Conservation (phyloP, 805 yeast genomes). For the Candida hungchunana region DNA sequence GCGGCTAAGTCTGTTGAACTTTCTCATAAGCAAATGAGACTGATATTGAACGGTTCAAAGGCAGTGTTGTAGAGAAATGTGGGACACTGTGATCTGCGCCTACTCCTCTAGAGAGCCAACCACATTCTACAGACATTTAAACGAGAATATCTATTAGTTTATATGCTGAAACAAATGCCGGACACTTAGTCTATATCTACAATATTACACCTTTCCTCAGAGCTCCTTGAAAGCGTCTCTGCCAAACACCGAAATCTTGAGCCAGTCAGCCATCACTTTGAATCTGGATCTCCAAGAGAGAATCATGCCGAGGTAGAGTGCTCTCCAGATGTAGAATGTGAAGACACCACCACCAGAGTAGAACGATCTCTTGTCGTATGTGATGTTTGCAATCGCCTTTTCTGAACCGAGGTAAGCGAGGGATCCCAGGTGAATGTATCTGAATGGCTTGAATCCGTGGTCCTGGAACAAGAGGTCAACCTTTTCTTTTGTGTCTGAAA, state of each 20-base stretch:
- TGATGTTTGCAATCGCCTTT: conserved; percentile 89
- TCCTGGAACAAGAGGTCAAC: conserved; percentile 40
- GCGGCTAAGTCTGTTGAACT: no score
- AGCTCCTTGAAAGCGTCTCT: conserved; percentile 91
- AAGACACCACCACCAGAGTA: conserved; percentile 83
- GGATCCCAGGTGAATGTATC: conserved; percentile 85
- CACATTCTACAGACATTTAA: no score
- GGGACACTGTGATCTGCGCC: no score
- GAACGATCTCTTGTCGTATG: conserved; percentile 73
- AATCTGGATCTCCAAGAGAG: conserved; percentile 83
- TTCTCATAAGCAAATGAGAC: no score
- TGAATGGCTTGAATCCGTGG: conserved; percentile 59
- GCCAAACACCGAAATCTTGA: conserved; percentile 81
- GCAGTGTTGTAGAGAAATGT: no score
- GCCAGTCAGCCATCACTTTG: conserved; percentile 84
- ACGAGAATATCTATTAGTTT: no score
- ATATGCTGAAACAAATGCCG: no score
- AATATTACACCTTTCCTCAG: no score
- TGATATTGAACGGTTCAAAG: no score
- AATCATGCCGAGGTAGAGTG: conserved; percentile 86
- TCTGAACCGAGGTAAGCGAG: conserved; percentile 91
- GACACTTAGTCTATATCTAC: no score
- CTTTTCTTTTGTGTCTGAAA: conserved; percentile 31
- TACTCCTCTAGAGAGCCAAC: no score
- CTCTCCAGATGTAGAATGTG: conserved; percentile 91